Evolutionary conservation across 2,329 filamentous ascomycete species (phyloP).

Genomic region (Anthostomella pinea): DNA sequence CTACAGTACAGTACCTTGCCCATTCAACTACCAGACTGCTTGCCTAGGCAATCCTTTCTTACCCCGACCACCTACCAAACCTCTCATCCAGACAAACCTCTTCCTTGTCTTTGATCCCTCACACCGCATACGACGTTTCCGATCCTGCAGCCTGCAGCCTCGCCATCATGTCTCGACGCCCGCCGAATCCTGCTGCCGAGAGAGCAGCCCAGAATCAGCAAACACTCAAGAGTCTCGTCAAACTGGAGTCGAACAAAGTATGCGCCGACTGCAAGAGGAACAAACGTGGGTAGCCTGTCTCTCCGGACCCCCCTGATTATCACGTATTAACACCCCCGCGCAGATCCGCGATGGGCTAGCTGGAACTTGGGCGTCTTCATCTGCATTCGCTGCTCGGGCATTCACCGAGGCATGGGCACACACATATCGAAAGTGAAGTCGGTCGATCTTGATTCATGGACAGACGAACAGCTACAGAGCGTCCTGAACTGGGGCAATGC

Average conservation of each 20-base stretch:
- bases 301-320: slow-evolving; percentile 1
- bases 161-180: slow-evolving; percentile 70
- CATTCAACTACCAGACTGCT: too few relatives aligned
- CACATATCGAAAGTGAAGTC: slow-evolving; percentile 98
- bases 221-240: slow-evolving; percentile 91
- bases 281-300: slow-evolving; percentile 66
- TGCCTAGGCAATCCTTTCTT: too few relatives aligned
- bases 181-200: slow-evolving; percentile 75
- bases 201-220: slow-evolving; percentile 89
- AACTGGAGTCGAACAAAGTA: slow-evolving; percentile 91
- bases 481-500: slow-evolving; percentile 94
- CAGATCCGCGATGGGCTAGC: slow-evolving; percentile 96
- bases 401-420: slow-evolving; percentile 97
- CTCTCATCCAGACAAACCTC: background rate
- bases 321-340: slow-evolving; percentile 1
- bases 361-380: slow-evolving; percentile 98
- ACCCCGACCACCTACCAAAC: background rate
- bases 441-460: slow-evolving; percentile 97
- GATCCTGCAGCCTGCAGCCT: background rate
- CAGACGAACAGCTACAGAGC: slow-evolving; percentile 93
- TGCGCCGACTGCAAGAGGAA: slow-evolving; percentile 99
- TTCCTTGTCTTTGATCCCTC: too few relatives aligned
- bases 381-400: slow-evolving; percentile 97
- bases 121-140: background rate
- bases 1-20: too few relatives aligned